Percentiles rank a stretch among this genome's conserved stretches.
These are phyloP conservation scores for Periconia sp. DNA, from an alignment of 2,329 filamentous ascomycete genomes.

Conservation along the genomic window DNA sequence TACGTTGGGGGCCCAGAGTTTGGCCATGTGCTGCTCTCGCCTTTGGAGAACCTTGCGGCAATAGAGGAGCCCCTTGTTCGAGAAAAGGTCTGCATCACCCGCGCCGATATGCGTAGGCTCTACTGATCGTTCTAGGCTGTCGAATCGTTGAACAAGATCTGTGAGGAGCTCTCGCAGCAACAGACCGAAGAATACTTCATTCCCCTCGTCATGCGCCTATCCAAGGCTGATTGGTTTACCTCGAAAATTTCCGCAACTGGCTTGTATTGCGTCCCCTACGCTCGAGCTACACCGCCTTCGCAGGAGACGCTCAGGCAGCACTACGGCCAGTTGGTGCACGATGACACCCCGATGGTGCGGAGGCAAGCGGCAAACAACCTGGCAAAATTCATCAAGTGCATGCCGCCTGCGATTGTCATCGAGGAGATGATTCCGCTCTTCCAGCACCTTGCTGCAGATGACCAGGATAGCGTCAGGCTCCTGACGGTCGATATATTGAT, in stretches of 20 bases:
- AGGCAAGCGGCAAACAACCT: constrained; percentile 96
- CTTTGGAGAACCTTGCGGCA: constrained; percentile 95
- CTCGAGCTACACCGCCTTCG: constrained; percentile 82
- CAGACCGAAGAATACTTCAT: constrained; percentile 99
- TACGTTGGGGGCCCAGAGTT: constrained; percentile 94
- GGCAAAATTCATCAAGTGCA: constrained; percentile 96
- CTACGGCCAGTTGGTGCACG: constrained; percentile 91
- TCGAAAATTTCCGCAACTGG: constrained; percentile 98
- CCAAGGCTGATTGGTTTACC: constrained; percentile 99
- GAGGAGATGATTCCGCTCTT: constrained; percentile 99
- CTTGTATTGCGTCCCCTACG: constrained; percentile 92
- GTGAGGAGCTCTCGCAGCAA: constrained; percentile 84
- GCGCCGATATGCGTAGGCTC: not conserved
- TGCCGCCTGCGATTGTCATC: constrained; percentile 88
- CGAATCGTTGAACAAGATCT: constrained; percentile 99
- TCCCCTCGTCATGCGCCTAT: constrained; percentile 90
- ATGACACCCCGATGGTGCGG: constrained; percentile 98
- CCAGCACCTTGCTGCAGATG: constrained; percentile 93
- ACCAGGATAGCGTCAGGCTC: constrained; percentile 95
- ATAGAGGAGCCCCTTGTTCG: constrained; percentile 98
- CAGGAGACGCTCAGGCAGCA: constrained; percentile 92
- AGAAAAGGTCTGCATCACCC: constrained; percentile 76
- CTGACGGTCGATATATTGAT: constrained; percentile 97
- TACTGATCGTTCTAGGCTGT: constrained; percentile 72
- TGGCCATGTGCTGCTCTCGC: constrained; percentile 94